A percentile compares a stretch with the other conserved stretches of the same genome.
phyloP scores from a whole-genome alignment of 371 early-diverging fungal species.

The Mucor mucedo region DNA sequence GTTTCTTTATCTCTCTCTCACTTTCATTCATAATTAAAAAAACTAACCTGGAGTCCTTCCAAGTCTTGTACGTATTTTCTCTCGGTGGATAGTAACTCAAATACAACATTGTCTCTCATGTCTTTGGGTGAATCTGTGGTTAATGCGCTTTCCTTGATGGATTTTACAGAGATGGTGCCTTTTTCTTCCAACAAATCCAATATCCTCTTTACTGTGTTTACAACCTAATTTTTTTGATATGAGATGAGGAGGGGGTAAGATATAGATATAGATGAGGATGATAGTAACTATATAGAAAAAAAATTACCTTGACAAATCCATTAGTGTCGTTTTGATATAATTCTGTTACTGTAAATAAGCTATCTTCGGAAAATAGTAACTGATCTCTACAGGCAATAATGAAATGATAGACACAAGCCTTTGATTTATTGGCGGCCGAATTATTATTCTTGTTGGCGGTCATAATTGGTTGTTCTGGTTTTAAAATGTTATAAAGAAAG shows the following conservation, averaged over 20 bases:
- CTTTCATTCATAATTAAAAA: no score
- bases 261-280: no score
- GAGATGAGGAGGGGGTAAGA: no score
- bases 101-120: conserved; percentile 85
- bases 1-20: not conserved
- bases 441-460: conserved; percentile 39
- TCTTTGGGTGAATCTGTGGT: conserved; percentile 65
- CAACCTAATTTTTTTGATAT: conserved; percentile 34
- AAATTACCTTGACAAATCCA: conserved; percentile 89
- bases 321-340: conserved; percentile 93
- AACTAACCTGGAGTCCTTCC: conserved; percentile 60
- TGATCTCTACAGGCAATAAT: conserved; percentile 78
- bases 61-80: conserved; percentile 87
- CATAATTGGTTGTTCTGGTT: conserved; percentile 57
- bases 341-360: conserved; percentile 83
- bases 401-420: conserved; percentile 81
- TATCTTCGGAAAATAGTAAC: conserved; percentile 70
- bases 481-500: conserved; percentile 77
- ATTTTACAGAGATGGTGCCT: conserved; percentile 34
- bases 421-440: conserved; percentile 71
- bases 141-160: conserved; percentile 15
- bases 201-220: conserved; percentile 40
- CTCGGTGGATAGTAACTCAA: conserved; percentile 90
- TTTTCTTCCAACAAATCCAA: conserved; percentile 38
- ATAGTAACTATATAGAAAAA: conserved; percentile 1